A percentile compares a stretch with the other conserved stretches of the same genome.
These are phyloP conservation scores for Earliella scabrosa DNA, from an alignment of 1,284 basidiomycete species.

Conservation along the genomic window DNA sequence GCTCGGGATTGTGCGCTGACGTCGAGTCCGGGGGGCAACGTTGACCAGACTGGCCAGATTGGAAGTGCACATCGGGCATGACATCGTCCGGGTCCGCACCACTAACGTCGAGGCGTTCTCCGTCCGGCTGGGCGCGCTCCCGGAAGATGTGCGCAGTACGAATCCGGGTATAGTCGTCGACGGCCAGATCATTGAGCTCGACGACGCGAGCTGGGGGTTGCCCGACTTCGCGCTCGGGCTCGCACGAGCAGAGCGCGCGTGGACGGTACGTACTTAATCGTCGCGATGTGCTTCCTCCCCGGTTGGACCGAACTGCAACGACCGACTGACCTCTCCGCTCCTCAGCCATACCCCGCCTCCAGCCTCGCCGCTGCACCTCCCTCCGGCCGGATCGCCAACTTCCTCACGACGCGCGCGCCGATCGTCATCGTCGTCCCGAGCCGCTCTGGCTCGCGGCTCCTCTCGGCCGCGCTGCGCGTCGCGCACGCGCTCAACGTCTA, in stretches of 20 bases:
- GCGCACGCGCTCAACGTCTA: constrained; percentile 72
- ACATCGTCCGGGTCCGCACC: constrained; percentile 37
- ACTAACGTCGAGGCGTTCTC: constrained; percentile 49
- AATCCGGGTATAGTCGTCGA: constrained; percentile 22
- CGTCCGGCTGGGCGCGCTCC: constrained; percentile 21
- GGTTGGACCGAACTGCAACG: not conserved
- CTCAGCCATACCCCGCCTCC: constrained; percentile 8
- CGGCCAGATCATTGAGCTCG: constrained; percentile 6
- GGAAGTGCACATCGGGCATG: constrained; percentile 27
- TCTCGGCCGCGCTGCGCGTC: constrained; percentile 62
- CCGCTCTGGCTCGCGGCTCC: constrained; percentile 31
- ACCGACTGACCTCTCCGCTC: not conserved
- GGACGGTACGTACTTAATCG: constrained; percentile 9
- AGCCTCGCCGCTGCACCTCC: constrained; percentile 32
- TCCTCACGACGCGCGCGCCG: constrained; percentile 58
- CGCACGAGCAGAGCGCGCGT: constrained; percentile 3
- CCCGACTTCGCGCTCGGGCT: constrained; percentile 5
- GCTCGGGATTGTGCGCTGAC: too few relatives aligned
- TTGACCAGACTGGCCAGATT: constrained; percentile 39
- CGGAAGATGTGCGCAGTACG: not conserved
- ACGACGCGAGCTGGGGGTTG: constrained; percentile 14
- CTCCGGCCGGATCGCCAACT: constrained; percentile 63
- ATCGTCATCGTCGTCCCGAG: constrained; percentile 60
- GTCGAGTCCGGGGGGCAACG: too few relatives aligned
- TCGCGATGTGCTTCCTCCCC: not conserved